Percentiles rank a stretch among this genome's conserved stretches.
Evolutionary conservation across 371 early-diverging fungal species (phyloP).

Genomic region (Coemansia sp.): DNA sequence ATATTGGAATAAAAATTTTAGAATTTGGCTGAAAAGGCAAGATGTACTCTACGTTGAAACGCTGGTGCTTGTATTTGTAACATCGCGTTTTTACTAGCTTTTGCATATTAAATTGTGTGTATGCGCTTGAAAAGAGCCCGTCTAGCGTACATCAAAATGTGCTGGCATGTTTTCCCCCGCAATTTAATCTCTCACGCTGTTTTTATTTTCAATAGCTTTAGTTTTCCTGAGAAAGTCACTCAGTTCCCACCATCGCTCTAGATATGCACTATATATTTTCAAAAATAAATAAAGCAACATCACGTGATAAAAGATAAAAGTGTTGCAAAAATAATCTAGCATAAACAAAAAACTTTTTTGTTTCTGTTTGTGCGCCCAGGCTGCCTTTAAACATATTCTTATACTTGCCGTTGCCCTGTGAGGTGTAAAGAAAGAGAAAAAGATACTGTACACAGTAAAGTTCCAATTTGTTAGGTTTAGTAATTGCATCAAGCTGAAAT

Average conservation of each 20-base stretch:
- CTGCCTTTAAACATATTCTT: too few species aligned
- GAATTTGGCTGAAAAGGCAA: background rate
- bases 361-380: too few species aligned
- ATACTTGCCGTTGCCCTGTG: too few species aligned
- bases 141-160: too few species aligned
- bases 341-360: too few species aligned
- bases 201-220: too few species aligned
- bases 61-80: background rate
- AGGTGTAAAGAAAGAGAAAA: too few species aligned
- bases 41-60: background rate
- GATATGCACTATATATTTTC: background rate
- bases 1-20: background rate
- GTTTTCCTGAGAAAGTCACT: background rate
- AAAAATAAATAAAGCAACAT: background rate
- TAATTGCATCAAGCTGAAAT: background rate
- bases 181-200: background rate
- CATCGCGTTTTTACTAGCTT: background rate
- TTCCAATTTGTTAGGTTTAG: too few species aligned
- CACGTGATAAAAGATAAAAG: background rate
- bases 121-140: background rate
- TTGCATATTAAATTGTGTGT: constrained; percentile 9
- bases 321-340: too few species aligned
- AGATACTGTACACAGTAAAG: too few species aligned
- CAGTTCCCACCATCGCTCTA: background rate
- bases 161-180: background rate